Evolutionary conservation across 208 protist genomes (phyloP), one percentile per base, ranked within the genome.

Genomic region (Trypanosoma brucei): DNA sequence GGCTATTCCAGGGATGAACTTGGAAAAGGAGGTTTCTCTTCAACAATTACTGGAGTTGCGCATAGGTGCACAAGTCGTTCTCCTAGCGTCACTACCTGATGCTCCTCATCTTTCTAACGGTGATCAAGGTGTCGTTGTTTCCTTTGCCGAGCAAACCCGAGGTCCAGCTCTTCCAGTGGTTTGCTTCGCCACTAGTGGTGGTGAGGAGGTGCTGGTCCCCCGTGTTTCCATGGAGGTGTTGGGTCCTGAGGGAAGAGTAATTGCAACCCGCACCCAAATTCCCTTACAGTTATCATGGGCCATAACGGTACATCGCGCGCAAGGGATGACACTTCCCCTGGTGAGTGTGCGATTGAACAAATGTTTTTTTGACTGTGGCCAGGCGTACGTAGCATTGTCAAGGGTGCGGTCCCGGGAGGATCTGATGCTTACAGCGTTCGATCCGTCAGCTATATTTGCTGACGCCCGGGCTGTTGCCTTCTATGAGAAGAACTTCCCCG

Each of bases 241-340:
- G 3, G 52, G 48, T n/a, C 14, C 45, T 1, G 69, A 65, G n/a
- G 63, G 59, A 6, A n/a, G 34, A 5, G 39, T 76, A 1, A 33
- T 38, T 0, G 55, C 61, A 3, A 48, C 57, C 2, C 70, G 79
- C 48, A 78, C 66, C 33, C 79, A 85, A 64, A 42, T 97, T n/a
- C 93, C 93, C 2, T 58, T 97, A 11, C 80, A 65, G 44, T 70
- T 96, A 7, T 90, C 90, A 31, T 97, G 90, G 89, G 87, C 86
- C 0, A 40, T 94, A 50, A 88, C 89, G 9, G 88, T 95, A 44
- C 90, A 96, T 65, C 91, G 92, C 31, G 65, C 67, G n/a, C 93
- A 96, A 65, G 93, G 92, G 38, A 84, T 96, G 80, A 76, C 71
- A 33, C 49, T 84, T 11, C 66, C 70, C 9, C 56, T 68, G 52